These are phyloP conservation scores for Oryza brachyantha DNA, from an alignment of 176 grass and related monocot species.

Conservation along the genomic window DNA sequence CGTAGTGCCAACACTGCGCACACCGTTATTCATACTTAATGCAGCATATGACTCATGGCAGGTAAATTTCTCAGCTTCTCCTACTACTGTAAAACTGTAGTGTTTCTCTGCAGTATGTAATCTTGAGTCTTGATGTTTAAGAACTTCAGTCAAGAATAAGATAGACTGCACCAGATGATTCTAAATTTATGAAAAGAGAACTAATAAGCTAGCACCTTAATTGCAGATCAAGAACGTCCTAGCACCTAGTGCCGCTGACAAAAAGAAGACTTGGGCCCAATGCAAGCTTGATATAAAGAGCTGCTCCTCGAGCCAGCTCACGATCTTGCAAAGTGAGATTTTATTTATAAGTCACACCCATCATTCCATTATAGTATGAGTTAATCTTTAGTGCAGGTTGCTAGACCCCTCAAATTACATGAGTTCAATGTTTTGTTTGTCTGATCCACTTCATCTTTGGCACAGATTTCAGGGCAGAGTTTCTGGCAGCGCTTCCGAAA, in stretches of 20 bases:
- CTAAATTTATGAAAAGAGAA: neutral
- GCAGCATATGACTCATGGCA: constrained; percentile 86
- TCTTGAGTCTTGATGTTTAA: neutral
- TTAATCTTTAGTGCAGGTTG: constrained; percentile 2
- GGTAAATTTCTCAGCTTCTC: constrained; percentile 41
- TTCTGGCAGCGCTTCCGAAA: constrained; percentile 58
- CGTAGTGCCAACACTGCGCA: constrained; percentile 52
- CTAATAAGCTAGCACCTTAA: neutral
- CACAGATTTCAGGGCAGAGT: constrained; percentile 70
- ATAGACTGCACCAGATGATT: neutral
- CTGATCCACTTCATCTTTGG: neutral
- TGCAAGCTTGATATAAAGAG: constrained; percentile 77
- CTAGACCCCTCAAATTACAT: neutral
- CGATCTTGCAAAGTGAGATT: constrained; percentile 61
- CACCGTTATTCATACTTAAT: constrained; percentile 75
- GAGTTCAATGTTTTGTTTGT: neutral
- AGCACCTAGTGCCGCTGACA: constrained; percentile 64
- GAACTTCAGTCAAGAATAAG: neutral
- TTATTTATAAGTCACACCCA: neutral
- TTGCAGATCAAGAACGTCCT: constrained; percentile 83
- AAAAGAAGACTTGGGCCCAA: constrained; percentile 50
- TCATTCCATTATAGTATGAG: neutral
- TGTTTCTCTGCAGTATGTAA: neutral
- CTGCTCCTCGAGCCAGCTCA: constrained; percentile 63
- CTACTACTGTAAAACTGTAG: neutral